These are phyloP conservation scores for Rosa lucieae DNA, from an alignment of 306 rosid genomes.

Conservation along the genomic window DNA sequence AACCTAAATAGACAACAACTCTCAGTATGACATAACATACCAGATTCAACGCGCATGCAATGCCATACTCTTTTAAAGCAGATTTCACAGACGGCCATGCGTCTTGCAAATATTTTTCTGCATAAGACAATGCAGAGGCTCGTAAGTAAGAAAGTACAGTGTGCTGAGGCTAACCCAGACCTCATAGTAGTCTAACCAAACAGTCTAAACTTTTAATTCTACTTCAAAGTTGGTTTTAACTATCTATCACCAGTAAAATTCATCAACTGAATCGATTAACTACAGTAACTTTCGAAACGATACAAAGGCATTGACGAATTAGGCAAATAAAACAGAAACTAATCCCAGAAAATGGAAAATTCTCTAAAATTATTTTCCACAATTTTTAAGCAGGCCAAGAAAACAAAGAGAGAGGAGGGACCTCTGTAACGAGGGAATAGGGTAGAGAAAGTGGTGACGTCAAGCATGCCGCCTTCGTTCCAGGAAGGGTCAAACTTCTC, in stretches of 20 bases:
- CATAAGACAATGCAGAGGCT: slow-evolving; percentile 6
- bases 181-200: not conserved
- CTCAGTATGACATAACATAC: slow-evolving; percentile 43
- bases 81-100: slow-evolving; percentile 72
- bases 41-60: slow-evolving; percentile 65
- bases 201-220: not conserved
- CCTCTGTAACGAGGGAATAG: slow-evolving; percentile 81
- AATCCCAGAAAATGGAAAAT: too few species aligned
- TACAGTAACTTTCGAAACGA: not conserved
- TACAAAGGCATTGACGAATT: not conserved
- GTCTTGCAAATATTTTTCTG: slow-evolving; percentile 78
- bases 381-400: too few species aligned
- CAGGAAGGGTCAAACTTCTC: slow-evolving; percentile 85
- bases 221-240: not conserved
- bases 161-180: not conserved
- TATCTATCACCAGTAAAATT: not conserved
- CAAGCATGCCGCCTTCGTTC: slow-evolving; percentile 89
- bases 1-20: not conserved
- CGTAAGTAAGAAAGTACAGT: not conserved
- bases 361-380: too few species aligned
- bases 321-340: not conserved
- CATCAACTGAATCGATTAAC: not conserved
- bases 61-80: slow-evolving; percentile 54
- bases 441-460: slow-evolving; percentile 83
- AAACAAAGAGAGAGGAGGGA: not conserved